Conservation (phyloP, 2,329 filamentous ascomycete species). For the Cadophora malorum region DNA sequence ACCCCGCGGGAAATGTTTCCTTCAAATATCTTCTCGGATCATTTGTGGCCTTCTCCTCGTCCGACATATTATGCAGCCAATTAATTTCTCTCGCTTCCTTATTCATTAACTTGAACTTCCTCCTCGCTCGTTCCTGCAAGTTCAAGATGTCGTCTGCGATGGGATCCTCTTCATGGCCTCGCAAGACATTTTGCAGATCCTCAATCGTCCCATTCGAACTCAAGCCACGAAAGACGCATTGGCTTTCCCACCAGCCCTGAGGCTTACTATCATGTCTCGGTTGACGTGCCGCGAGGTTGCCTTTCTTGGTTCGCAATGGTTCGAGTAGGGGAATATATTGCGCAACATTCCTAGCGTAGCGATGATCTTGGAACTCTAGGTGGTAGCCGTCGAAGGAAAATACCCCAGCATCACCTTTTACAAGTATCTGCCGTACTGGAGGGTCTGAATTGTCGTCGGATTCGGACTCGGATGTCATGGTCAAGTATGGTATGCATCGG, state of each 20-base stretch:
- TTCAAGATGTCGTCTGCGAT: conserved; percentile 68
- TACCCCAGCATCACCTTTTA: conserved; percentile 1
- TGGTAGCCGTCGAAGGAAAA: conserved; percentile 18
- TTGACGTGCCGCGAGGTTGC: conserved; percentile 51
- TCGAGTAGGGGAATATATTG: conserved; percentile 59
- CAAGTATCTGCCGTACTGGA: neutral
- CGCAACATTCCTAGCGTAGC: conserved; percentile 53
- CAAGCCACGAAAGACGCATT: conserved; percentile 29
- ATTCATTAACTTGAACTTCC: conserved; percentile 44
- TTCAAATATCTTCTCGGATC: conserved; percentile 23
- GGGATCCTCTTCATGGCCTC: conserved; percentile 65
- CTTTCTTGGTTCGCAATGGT: conserved; percentile 68
- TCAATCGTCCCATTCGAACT: conserved; percentile 7
- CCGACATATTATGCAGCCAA: conserved; percentile 30
- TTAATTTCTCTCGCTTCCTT: conserved; percentile 28
- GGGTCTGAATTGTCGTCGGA: conserved; percentile 13
- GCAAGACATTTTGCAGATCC: conserved; percentile 49
- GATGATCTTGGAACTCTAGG: conserved; percentile 21
- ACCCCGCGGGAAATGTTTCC: conserved; percentile 21
- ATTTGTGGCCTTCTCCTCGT: conserved; percentile 36
- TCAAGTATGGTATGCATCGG: conserved; percentile 4
- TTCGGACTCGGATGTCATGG: conserved; percentile 11
- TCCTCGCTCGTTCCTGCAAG: conserved; percentile 52
- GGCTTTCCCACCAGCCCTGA: conserved; percentile 27
- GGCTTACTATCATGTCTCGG: conserved; percentile 18